phyloP scores from a whole-genome alignment of 208 protist species.

The Herpetomonas samuelpessoai region DNA sequence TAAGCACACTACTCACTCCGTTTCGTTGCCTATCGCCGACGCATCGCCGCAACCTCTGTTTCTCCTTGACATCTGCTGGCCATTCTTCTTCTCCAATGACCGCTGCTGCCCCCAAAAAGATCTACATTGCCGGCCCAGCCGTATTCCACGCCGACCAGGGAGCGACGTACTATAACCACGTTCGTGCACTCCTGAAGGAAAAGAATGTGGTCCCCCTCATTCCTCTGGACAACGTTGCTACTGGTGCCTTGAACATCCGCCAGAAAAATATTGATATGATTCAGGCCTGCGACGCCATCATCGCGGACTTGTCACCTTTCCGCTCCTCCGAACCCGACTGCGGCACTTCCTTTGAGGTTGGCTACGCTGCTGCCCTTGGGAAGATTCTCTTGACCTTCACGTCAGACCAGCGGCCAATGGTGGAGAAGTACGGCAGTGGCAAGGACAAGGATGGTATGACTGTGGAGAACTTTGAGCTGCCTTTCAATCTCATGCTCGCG shows the following conservation, averaged over 20 bases:
- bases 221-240: slow-evolving; percentile 47
- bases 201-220: slow-evolving; percentile 55
- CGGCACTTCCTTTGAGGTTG: slow-evolving; percentile 83
- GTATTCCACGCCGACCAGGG: slow-evolving; percentile 72
- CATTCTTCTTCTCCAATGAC: no score
- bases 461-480: slow-evolving; percentile 71
- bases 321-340: slow-evolving; percentile 72
- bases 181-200: slow-evolving; percentile 31
- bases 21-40: no score
- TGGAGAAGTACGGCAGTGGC: slow-evolving; percentile 56
- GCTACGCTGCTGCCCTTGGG: slow-evolving; percentile 66
- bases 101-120: no score
- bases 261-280: slow-evolving; percentile 83
- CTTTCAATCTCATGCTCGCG: slow-evolving; percentile 82
- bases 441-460: slow-evolving; percentile 36
- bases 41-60: no score
- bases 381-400: slow-evolving; percentile 69
- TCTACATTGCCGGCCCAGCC: slow-evolving; percentile 82
- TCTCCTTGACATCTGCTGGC: no score
- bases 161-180: slow-evolving; percentile 44
- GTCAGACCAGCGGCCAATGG: slow-evolving; percentile 43
- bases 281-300: slow-evolving; percentile 62
- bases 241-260: slow-evolving; percentile 48
- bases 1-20: no score
- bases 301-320: slow-evolving; percentile 82